Evolutionary conservation across 1,284 basidiomycete genomes (phyloP).

Genomic region (Apiotrichum sp.): DNA sequence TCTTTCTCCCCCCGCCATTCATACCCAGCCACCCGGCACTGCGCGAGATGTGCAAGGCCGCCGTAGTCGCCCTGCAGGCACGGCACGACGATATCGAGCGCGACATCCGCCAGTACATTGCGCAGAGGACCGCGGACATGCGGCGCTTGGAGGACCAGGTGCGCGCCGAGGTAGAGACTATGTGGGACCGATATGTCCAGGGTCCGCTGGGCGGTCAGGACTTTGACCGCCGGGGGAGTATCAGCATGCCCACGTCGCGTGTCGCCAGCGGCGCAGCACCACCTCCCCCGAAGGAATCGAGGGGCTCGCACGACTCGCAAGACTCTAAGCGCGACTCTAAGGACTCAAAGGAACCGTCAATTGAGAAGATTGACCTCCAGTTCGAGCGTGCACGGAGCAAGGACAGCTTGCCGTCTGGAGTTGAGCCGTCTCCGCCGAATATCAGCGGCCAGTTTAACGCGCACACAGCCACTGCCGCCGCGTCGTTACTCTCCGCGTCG

Average conservation of each 20-base stretch:
- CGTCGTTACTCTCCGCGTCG: constrained; percentile 34
- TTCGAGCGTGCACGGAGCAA: not conserved
- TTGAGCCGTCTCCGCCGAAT: not conserved
- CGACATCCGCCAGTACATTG: constrained; percentile 36
- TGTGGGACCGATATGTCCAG: constrained; percentile 38
- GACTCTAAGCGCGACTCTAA: no score
- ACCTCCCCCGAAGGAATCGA: no score
- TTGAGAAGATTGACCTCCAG: not conserved
- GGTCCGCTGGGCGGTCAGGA: constrained; percentile 25
- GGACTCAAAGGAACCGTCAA: no score
- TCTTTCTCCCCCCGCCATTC: constrained; percentile 49
- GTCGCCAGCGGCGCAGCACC: not conserved
- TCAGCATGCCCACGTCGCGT: not conserved
- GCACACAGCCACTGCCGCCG: constrained; percentile 5
- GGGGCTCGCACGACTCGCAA: no score
- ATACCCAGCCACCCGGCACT: constrained; percentile 46
- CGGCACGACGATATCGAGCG: constrained; percentile 29
- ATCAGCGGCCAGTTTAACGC: constrained; percentile 9
- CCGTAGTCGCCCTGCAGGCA: constrained; percentile 28
- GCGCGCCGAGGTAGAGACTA: constrained; percentile 38
- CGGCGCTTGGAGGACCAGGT: constrained; percentile 35
- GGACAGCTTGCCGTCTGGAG: constrained; percentile 3
- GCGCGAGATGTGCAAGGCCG: constrained; percentile 35
- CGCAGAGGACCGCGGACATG: constrained; percentile 30
- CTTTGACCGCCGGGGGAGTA: constrained; percentile 4